A percentile compares a stretch with the other conserved stretches of the same genome.
Evolutionary conservation across 2,329 filamentous ascomycete species (phyloP).

Genomic region (Fusarium longipes): DNA sequence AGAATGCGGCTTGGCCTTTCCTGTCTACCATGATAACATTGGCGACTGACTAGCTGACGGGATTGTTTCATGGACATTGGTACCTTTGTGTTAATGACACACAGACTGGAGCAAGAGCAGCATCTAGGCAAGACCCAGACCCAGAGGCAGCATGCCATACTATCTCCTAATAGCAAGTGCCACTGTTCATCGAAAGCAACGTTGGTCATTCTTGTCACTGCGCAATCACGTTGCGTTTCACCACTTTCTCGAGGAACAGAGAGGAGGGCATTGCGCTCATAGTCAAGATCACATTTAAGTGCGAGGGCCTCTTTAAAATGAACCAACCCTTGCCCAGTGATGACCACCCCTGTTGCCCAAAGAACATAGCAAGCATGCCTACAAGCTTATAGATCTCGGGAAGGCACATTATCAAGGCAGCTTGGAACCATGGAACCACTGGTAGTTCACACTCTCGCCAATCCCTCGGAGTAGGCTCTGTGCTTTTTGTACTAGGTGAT

Average conservation of each 20-base stretch:
- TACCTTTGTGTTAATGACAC: conserved; percentile 1
- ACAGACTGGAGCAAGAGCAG: conserved; percentile 1
- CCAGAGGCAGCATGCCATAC: not conserved
- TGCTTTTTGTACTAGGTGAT: not conserved
- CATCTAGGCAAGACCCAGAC: not conserved
- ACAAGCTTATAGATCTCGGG: not conserved
- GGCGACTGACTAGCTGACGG: not conserved
- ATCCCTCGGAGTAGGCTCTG: not conserved
- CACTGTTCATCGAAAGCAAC: not conserved
- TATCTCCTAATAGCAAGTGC: not conserved
- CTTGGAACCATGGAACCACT: not conserved
- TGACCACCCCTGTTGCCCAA: not conserved
- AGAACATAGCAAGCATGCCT: not conserved
- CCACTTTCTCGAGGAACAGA: not conserved
- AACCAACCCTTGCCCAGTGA: not conserved
- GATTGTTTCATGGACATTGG: not conserved
- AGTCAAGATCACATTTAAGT: too few species aligned
- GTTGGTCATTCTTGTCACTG: not conserved
- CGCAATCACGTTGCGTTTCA: not conserved
- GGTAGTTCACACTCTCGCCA: not conserved
- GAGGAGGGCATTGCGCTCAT: not conserved
- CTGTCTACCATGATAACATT: not conserved
- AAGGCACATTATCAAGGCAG: not conserved
- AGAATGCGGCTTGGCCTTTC: not conserved
- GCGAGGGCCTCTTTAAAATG: not conserved